Percentiles rank a stretch among this genome's conserved stretches.
Evolutionary conservation across 2,329 filamentous ascomycete genomes (phyloP).

Genomic region (Nigrospora osmanthi): DNA sequence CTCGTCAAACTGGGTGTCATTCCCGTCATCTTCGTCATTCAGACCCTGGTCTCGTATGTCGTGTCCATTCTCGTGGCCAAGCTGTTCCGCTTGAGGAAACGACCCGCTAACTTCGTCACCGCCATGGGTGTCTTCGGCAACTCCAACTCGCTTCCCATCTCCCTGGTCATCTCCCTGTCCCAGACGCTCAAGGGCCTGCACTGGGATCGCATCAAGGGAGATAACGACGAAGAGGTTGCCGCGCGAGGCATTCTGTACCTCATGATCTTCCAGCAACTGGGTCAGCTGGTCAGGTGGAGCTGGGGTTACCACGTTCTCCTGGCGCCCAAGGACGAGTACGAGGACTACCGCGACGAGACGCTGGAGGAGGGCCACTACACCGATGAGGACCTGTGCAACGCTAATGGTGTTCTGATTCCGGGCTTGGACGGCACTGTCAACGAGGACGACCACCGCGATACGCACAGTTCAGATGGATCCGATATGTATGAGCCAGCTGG

Average conservation of each 20-base stretch:
- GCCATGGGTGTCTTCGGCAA: slow-evolving; percentile 98
- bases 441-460: slow-evolving; percentile 23
- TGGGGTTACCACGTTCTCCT: slow-evolving; percentile 95
- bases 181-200: slow-evolving; percentile 88
- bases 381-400: slow-evolving; percentile 30
- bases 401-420: slow-evolving; percentile 34
- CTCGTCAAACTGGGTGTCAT: slow-evolving; percentile 87
- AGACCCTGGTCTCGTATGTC: slow-evolving; percentile 78
- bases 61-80: slow-evolving; percentile 66
- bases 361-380: slow-evolving; percentile 53
- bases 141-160: slow-evolving; percentile 95
- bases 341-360: slow-evolving; percentile 50
- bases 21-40: slow-evolving; percentile 81
- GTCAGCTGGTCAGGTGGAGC: slow-evolving; percentile 91
- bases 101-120: slow-evolving; percentile 87
- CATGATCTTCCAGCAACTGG: slow-evolving; percentile 94
- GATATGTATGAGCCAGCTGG: slow-evolving; percentile 46
- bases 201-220: slow-evolving; percentile 84
- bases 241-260: slow-evolving; percentile 92
- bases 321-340: slow-evolving; percentile 71
- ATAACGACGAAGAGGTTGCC: slow-evolving; percentile 91
- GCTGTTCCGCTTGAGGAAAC: slow-evolving; percentile 75
- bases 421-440: slow-evolving; percentile 31
- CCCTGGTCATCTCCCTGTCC: slow-evolving; percentile 86
- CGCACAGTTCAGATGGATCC: slow-evolving; percentile 31